phyloP scores from a whole-genome alignment of 768 basidiomycete genomes.

The Tylopilus vinaceipallidus region DNA sequence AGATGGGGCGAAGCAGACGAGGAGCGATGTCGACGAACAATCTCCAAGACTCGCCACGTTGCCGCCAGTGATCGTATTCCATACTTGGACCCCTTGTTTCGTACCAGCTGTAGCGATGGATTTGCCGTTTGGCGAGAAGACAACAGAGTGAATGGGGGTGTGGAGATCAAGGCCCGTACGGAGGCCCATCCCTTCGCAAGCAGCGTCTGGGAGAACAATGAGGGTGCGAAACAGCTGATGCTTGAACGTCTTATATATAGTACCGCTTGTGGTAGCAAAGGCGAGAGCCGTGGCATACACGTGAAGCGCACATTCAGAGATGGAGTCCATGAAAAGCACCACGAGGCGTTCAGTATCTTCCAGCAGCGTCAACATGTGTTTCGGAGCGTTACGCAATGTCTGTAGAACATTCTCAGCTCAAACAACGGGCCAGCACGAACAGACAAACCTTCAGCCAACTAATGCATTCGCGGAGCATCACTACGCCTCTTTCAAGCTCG shows the following conservation, averaged over 20 bases:
- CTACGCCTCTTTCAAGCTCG: slow-evolving; percentile 12
- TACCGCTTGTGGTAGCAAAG: background rate
- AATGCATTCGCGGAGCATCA: slow-evolving; percentile 12
- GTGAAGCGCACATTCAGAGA: slow-evolving; percentile 22
- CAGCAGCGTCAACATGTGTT: slow-evolving; percentile 6
- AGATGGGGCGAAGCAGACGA: slow-evolving; percentile 22
- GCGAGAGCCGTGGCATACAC: slow-evolving; percentile 13
- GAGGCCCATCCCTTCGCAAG: background rate
- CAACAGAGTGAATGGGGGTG: slow-evolving; percentile 12
- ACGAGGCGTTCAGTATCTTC: slow-evolving; percentile 20
- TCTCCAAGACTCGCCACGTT: slow-evolving; percentile 22
- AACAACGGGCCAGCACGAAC: background rate
- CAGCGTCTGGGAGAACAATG: background rate
- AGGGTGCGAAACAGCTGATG: slow-evolving; percentile 5
- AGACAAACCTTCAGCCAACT: slow-evolving; percentile 14
- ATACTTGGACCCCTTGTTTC: slow-evolving; percentile 21
- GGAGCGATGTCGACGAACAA: background rate
- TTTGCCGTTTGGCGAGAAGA: slow-evolving; percentile 11
- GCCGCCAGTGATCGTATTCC: slow-evolving; percentile 18
- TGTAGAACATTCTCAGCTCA: background rate
- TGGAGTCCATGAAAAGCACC: slow-evolving; percentile 18
- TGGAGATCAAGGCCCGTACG: slow-evolving; percentile 2
- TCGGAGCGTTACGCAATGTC: slow-evolving; percentile 8
- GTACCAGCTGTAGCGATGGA: slow-evolving; percentile 17
- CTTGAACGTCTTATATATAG: slow-evolving; percentile 8